A percentile compares a stretch with the other conserved stretches of the same genome.
Conservation (phyloP, 495 filamentous ascomycete genomes). For the Trichoderma asperelloides region DNA sequence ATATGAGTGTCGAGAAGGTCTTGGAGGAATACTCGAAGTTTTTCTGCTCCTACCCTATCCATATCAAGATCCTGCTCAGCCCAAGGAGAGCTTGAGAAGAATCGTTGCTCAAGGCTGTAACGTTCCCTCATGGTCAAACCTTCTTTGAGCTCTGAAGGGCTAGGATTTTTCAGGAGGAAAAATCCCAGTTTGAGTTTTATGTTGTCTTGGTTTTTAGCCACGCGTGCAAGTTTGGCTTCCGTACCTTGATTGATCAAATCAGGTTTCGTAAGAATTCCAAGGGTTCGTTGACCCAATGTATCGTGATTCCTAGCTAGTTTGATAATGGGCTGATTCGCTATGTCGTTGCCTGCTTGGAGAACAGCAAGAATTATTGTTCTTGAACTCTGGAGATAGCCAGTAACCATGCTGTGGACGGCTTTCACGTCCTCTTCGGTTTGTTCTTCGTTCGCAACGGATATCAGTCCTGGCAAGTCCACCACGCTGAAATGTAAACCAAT, state of each 20-base stretch:
- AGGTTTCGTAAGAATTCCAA: slow-evolving; percentile 51
- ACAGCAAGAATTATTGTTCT: slow-evolving; percentile 54
- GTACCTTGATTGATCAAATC: slow-evolving; percentile 34
- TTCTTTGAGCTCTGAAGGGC: slow-evolving; percentile 6
- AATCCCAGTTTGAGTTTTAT: slow-evolving; percentile 38
- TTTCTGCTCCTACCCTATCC: slow-evolving; percentile 10
- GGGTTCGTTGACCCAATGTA: slow-evolving; percentile 32
- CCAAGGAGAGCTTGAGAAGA: slow-evolving; percentile 1
- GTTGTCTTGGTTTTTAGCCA: slow-evolving; percentile 33
- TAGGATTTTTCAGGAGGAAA: slow-evolving; percentile 36
- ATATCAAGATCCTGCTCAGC: not conserved
- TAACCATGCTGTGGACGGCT: slow-evolving; percentile 40
- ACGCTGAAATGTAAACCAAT: slow-evolving; percentile 49
- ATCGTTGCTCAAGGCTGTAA: not conserved
- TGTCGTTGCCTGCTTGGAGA: slow-evolving; percentile 43
- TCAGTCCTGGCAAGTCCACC: slow-evolving; percentile 57
- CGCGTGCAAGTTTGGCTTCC: slow-evolving; percentile 18
- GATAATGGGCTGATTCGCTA: slow-evolving; percentile 42
- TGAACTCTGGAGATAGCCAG: slow-evolving; percentile 46
- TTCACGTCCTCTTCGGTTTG: slow-evolving; percentile 34
- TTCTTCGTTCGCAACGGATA: slow-evolving; percentile 32
- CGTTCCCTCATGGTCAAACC: not conserved
- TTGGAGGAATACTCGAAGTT: slow-evolving; percentile 13
- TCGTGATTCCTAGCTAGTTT: slow-evolving; percentile 34
- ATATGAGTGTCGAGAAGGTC: slow-evolving; percentile 16